Conservation (phyloP, 192 early-diverging fungal species). For the Gorgonomyces haynaldii region DNA sequence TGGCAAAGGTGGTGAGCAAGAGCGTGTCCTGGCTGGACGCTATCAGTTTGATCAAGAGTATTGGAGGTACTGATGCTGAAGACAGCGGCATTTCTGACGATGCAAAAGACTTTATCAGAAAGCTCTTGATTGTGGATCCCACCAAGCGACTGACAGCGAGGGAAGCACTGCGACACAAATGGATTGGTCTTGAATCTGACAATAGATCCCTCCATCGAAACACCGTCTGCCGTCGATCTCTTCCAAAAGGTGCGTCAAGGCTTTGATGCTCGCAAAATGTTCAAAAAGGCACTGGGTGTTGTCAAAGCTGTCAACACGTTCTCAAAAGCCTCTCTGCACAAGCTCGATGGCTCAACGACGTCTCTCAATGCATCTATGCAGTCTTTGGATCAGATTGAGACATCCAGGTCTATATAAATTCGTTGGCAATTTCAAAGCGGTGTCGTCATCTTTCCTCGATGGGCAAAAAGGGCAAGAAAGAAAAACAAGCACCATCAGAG, state of each 20-base stretch:
- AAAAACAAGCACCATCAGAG: constrained; percentile 7
- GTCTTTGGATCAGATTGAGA: background rate
- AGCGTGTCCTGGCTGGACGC: constrained; percentile 27
- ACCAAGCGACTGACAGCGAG: constrained; percentile 56
- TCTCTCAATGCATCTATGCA: no score
- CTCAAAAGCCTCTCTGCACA: background rate
- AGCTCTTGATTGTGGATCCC: constrained; percentile 59
- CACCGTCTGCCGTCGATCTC: constrained; percentile 63
- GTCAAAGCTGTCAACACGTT: constrained; percentile 46
- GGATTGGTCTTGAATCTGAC: no score
- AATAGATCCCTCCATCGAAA: constrained; percentile 4
- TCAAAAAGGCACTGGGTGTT: constrained; percentile 52
- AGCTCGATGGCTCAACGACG: no score
- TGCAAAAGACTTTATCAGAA: constrained; percentile 62
- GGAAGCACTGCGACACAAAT: constrained; percentile 65
- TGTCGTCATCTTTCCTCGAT: constrained; percentile 5
- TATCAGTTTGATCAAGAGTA: constrained; percentile 41
- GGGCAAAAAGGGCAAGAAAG: constrained; percentile 21
- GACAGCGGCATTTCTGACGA: constrained; percentile 14
- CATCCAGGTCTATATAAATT: no score
- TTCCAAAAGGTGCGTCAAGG: constrained; percentile 70
- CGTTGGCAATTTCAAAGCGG: background rate
- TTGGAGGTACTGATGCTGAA: constrained; percentile 69
- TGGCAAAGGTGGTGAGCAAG: constrained; percentile 22
- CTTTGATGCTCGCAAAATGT: constrained; percentile 51